Conservation (phyloP, 202 grass and related monocot species). For the Miscanthus sacchariflorus region DNA sequence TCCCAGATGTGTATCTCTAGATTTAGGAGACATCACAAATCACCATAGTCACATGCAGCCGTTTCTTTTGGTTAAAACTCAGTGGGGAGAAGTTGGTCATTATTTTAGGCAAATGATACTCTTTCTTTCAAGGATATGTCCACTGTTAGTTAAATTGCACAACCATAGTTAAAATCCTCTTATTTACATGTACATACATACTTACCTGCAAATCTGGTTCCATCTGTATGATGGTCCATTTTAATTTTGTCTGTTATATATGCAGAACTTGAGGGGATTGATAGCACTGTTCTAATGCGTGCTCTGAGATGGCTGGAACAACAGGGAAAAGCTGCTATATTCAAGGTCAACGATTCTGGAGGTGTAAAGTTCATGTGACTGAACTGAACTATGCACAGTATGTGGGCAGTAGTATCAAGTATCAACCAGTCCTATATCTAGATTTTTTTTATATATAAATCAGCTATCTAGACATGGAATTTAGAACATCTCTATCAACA, state of each 20-base stretch:
- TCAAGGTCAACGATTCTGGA: slow-evolving; percentile 19
- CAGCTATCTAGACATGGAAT: no score
- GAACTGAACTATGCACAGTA: background rate
- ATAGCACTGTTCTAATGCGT: slow-evolving; percentile 1
- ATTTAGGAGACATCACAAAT: slow-evolving; percentile 1
- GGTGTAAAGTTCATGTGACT: background rate
- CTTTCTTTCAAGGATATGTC: background rate
- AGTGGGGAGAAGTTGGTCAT: background rate
- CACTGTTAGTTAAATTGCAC: background rate
- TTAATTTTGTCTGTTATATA: background rate
- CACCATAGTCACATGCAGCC: background rate
- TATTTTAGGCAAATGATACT: background rate
- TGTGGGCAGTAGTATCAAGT: no score
- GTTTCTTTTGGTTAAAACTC: background rate
- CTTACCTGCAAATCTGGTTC: background rate
- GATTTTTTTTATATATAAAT: no score
- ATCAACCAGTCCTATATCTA: no score
- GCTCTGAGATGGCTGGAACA: slow-evolving; percentile 7
- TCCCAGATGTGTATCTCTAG: no score
- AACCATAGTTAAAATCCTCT: background rate
- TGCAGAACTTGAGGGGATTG: slow-evolving; percentile 19
- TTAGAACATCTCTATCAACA: no score
- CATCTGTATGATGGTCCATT: background rate
- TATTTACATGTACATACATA: background rate
- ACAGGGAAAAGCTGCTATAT: background rate